phyloP scores from a whole-genome alignment of 2,329 filamentous ascomycete species.

The Davidsoniella australis region DNA sequence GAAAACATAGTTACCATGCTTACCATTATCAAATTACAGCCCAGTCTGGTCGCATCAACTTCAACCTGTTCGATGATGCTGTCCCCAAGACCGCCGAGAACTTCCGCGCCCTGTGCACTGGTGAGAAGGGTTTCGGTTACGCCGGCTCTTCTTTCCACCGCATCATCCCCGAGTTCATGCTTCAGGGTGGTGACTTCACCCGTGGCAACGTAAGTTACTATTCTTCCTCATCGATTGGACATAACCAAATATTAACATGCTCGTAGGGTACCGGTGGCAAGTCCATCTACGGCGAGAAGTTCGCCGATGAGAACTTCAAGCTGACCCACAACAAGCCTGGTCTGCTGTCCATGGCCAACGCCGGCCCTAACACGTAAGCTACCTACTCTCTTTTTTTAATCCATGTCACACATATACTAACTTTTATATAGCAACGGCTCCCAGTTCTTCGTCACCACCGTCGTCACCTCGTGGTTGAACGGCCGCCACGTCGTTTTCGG shows the following conservation, averaged over 20 bases:
- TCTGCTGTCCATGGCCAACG: conserved; percentile 89
- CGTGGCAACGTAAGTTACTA: conserved; percentile 58
- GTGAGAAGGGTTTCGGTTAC: conserved; percentile 71
- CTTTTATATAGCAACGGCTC: conserved; percentile 68
- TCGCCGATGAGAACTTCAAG: conserved; percentile 81
- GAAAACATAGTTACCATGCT: neutral
- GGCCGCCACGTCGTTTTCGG: conserved; percentile 76
- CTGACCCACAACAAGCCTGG: conserved; percentile 56
- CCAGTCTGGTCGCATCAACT: conserved; percentile 66
- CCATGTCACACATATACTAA: neutral
- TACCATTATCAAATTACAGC: conserved; percentile 27
- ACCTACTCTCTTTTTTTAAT: neutral
- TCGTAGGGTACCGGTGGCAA: conserved; percentile 70
- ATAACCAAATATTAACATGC: conserved; percentile 2
- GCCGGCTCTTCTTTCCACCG: conserved; percentile 75
- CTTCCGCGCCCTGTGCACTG: conserved; percentile 72
- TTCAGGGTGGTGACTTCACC: conserved; percentile 93
- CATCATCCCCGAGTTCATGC: conserved; percentile 86
- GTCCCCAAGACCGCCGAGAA: conserved; percentile 80
- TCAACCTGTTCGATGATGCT: conserved; percentile 69
- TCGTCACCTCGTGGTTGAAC: conserved; percentile 72
- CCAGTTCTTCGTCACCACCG: conserved; percentile 95
- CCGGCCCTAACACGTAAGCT: conserved; percentile 74
- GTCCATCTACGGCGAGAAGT: conserved; percentile 93
- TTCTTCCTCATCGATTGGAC: neutral